Evolutionary conservation across 805 yeast species (phyloP), one percentile per base, ranked within the genome.

Genomic region (Lipomyces kockii): DNA sequence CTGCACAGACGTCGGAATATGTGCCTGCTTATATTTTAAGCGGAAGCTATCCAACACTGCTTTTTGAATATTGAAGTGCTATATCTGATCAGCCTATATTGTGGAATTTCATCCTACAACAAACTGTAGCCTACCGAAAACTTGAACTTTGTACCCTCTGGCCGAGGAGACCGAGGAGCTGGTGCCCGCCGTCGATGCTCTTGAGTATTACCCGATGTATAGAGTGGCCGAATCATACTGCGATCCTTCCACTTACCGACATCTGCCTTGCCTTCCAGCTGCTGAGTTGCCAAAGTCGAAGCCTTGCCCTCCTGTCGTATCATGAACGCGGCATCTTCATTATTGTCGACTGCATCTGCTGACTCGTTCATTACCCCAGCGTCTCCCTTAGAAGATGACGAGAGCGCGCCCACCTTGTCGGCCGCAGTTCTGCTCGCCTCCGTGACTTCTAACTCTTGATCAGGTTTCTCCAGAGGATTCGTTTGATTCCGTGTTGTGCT

Each of bases 1-100:
- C 54, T 69, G 72, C 20, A 63, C 61, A 3, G 56, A 29, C 5
- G 72, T 69, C 53, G 70, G 65, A 7, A 51, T 12, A 25, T 9
- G 37, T 11, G 64, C 27, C 20, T 60, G 57, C 8, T 65, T 54
- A 25, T 54, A 69, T 25, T 51, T 51, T 22, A 46, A 58, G 14
- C 49, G 27, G 20, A 69, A 20, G 37, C 59, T 58, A 20, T 58
- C 49, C 12, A 67, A 49, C 12, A 69, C 70, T 8, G 59, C 68
- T 3, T 51, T 57, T 8, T 65, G 67, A 17, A 69, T 58, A 29
- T 61, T 43, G 43, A 60, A 61, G 14, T 55, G 53, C 71, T 68
- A 27, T 14, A n/a, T 25, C n/a, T 29, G 34, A 11, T 52, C 55
- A 29, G 27, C 22, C 29, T 14, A 11, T 8, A 29, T 29, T 11